These are phyloP conservation scores for Plasmopara muralis DNA, from an alignment of 352 stramenopile species.

Conservation along the genomic window DNA sequence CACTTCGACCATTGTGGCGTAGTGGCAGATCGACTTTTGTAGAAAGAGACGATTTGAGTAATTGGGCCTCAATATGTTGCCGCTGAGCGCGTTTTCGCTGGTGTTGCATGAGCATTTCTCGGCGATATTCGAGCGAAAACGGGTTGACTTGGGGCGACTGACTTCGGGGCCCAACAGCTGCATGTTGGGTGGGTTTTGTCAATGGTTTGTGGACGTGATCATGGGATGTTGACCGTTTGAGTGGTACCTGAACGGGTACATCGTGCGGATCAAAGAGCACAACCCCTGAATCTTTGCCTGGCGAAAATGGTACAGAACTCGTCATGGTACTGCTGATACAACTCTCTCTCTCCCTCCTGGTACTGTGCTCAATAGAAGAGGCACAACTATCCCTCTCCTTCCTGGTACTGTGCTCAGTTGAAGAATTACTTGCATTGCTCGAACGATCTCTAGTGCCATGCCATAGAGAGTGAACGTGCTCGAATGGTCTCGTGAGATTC, in stretches of 20 bases:
- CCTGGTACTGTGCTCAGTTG: no score
- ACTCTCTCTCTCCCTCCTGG: slow-evolving; percentile 5
- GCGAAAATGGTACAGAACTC: slow-evolving; percentile 13
- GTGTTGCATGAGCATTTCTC: slow-evolving; percentile 24
- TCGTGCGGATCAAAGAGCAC: slow-evolving; percentile 45
- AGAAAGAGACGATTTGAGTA: slow-evolving; percentile 17
- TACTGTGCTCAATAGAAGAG: slow-evolving; percentile 13
- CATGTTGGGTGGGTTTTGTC: slow-evolving; percentile 13
- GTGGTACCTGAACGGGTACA: slow-evolving; percentile 14
- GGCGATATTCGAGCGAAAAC: slow-evolving; percentile 21
- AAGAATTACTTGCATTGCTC: slow-evolving; percentile 12
- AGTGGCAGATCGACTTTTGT: slow-evolving; percentile 25
- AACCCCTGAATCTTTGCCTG: slow-evolving; percentile 21
- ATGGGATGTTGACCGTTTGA: slow-evolving; percentile 17
- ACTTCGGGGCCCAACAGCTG: slow-evolving; percentile 18
- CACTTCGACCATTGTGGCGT: slow-evolving; percentile 30
- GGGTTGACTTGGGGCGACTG: slow-evolving; percentile 45
- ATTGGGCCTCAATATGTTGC: slow-evolving; percentile 11
- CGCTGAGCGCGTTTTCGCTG: slow-evolving; percentile 11
- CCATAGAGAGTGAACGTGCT: slow-evolving; percentile 23
- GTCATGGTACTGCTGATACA: slow-evolving; percentile 8
- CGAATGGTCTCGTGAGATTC: slow-evolving; percentile 19
- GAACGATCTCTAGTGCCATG: slow-evolving; percentile 17
- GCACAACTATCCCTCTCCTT: not conserved
- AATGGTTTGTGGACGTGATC: slow-evolving; percentile 14